Evolutionary conservation across 116 monocot species (phyloP).

Genomic region (Phalaenopsis hybrid): DNA sequence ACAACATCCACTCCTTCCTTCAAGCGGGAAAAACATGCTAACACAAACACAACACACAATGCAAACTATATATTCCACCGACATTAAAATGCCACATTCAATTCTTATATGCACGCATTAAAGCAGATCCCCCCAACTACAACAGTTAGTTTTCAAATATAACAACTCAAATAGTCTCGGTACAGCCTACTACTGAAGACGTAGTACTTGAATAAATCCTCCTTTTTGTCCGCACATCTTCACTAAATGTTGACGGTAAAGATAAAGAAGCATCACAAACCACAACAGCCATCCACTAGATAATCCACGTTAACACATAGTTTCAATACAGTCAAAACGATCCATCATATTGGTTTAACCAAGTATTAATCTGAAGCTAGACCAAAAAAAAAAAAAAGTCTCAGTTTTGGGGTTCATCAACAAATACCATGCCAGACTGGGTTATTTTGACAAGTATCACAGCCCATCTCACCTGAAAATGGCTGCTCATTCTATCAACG

Average conservation of each 20-base stretch:
- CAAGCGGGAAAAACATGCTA: neutral
- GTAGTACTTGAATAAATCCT: neutral
- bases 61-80: neutral
- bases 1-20: neutral
- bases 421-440: neutral
- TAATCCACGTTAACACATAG: neutral
- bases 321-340: neutral
- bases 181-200: neutral
- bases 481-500: neutral
- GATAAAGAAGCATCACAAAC: neutral
- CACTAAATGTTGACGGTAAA: neutral
- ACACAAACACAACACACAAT: neutral
- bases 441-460: neutral
- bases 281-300: neutral
- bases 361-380: neutral
- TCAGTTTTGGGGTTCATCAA: neutral
- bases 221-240: neutral
- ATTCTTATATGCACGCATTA: neutral
- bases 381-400: neutral
- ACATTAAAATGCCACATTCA: neutral
- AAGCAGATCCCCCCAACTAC: neutral
- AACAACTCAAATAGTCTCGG: neutral
- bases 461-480: neutral
- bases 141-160: neutral
- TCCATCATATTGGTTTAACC: neutral